Conservation (phyloP, 305 asterid genomes). For the Nicotiana rustica region DNA sequence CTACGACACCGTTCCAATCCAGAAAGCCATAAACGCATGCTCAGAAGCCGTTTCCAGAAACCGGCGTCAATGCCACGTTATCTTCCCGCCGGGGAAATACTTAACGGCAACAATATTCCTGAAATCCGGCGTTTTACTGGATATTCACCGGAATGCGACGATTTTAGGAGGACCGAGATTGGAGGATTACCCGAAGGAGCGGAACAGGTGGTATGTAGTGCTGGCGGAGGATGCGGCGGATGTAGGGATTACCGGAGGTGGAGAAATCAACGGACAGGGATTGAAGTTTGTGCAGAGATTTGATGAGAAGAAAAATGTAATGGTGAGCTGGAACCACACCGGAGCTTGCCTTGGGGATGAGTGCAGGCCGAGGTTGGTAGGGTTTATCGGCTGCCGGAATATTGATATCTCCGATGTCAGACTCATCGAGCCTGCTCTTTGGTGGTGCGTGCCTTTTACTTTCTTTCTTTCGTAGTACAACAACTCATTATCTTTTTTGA, state of each 20-base stretch:
- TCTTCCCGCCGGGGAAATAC: conserved; percentile 81
- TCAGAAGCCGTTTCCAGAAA: conserved; percentile 41
- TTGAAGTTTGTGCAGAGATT: conserved; percentile 71
- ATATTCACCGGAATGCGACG: conserved; percentile 59
- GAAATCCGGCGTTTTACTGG: conserved; percentile 75
- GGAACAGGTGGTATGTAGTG: conserved; percentile 82
- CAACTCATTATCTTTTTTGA: too few species aligned
- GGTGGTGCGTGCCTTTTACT: conserved; percentile 64
- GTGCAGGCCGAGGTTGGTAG: conserved; percentile 86
- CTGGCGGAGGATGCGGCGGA: conserved; percentile 76
- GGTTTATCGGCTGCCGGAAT: conserved; percentile 72
- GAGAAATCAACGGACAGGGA: conserved; percentile 97
- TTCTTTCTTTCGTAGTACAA: too few species aligned
- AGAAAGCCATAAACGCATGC: conserved; percentile 77
- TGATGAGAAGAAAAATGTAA: conserved; percentile 86
- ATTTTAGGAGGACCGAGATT: conserved; percentile 70
- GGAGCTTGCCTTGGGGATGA: conserved; percentile 87
- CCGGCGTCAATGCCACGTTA: conserved; percentile 61
- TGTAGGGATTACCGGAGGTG: conserved; percentile 93
- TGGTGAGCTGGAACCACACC: conserved; percentile 92
- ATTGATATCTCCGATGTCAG: conserved; percentile 60
- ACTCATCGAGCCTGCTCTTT: conserved; percentile 78
- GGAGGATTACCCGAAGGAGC: conserved; percentile 72
- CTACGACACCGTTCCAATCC: conserved; percentile 84
- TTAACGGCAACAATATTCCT: conserved; percentile 71